Evolutionary conservation across 306 rosid species (phyloP).

Genomic region (Amphicarpaea edgeworthii): DNA sequence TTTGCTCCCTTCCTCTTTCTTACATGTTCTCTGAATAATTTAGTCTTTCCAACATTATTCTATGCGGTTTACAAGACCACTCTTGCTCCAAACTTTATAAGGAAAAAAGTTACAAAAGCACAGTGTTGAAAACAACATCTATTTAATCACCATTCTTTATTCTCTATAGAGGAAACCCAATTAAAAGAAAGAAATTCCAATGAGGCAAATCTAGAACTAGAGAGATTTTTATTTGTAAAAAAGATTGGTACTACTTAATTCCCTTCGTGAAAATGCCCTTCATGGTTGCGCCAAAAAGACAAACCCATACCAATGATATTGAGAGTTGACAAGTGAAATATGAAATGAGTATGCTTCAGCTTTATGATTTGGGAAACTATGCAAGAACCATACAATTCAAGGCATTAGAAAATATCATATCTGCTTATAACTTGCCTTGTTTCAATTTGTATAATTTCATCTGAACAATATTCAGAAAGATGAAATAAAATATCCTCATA

Average conservation of each 20-base stretch:
- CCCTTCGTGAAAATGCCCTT: neutral
- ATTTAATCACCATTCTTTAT: too few relatives aligned
- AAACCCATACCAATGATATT: too few relatives aligned
- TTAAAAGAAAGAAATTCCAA: neutral
- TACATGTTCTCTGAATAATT: neutral
- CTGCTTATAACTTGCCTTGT: conserved; percentile 33
- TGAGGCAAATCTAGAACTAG: neutral
- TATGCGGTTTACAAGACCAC: neutral
- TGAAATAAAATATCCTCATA: conserved; percentile 27
- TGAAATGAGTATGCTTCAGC: neutral
- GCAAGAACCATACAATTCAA: conserved; percentile 36
- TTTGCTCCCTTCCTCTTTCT: neutral
- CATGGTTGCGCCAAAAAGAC: neutral
- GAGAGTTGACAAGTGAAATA: too few relatives aligned
- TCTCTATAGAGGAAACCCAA: too few relatives aligned
- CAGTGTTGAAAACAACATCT: too few relatives aligned
- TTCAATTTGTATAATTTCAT: conserved; percentile 55
- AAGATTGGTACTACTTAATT: neutral
- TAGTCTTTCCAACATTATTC: neutral
- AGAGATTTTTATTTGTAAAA: neutral
- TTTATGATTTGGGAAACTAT: neutral
- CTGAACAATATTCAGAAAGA: conserved; percentile 51
- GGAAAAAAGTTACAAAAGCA: neutral
- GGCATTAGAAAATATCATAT: conserved; percentile 33
- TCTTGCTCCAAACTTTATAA: neutral